A percentile compares a stretch with the other conserved stretches of the same genome.
These are phyloP conservation scores for Lippia alba DNA, from an alignment of 305 asterid species.

Conservation along the genomic window DNA sequence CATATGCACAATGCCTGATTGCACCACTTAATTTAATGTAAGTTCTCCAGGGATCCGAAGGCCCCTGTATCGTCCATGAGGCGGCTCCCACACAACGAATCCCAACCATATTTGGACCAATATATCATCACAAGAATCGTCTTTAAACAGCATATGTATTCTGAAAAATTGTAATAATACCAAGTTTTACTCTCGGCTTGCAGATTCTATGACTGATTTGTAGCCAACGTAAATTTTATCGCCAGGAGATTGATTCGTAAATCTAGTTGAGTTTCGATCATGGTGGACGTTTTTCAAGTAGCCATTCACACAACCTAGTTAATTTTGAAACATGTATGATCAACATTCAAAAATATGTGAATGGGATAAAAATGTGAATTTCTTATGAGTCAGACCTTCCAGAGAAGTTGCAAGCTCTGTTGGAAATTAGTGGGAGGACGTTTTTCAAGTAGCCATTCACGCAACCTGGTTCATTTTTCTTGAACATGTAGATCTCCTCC, in stretches of 20 bases:
- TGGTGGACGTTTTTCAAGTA: constrained; percentile 60
- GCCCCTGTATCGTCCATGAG: constrained; percentile 73
- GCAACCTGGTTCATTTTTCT: no score
- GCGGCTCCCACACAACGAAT: constrained; percentile 82
- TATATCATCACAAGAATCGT: not conserved
- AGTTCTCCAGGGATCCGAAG: constrained; percentile 61
- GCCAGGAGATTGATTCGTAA: constrained; percentile 53
- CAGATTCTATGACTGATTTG: constrained; percentile 76
- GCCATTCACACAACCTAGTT: constrained; percentile 67
- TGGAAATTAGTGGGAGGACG: no score
- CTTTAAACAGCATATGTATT: not conserved
- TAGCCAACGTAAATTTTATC: constrained; percentile 71
- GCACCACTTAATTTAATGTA: constrained; percentile 72
- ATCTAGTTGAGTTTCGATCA: constrained; percentile 54
- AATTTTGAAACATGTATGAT: not conserved
- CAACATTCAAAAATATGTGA: not conserved
- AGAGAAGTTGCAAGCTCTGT: constrained; percentile 71
- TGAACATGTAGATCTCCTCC: no score
- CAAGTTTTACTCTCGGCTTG: constrained; percentile 68
- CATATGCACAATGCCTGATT: constrained; percentile 75
- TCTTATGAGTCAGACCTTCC: constrained; percentile 55
- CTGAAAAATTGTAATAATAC: constrained; percentile 23
- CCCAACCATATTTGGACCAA: constrained; percentile 43
- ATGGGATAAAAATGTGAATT: not conserved
- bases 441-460: no score